Conservation (phyloP, 768 basidiomycete genomes). For the Boletus sp. region DNA sequence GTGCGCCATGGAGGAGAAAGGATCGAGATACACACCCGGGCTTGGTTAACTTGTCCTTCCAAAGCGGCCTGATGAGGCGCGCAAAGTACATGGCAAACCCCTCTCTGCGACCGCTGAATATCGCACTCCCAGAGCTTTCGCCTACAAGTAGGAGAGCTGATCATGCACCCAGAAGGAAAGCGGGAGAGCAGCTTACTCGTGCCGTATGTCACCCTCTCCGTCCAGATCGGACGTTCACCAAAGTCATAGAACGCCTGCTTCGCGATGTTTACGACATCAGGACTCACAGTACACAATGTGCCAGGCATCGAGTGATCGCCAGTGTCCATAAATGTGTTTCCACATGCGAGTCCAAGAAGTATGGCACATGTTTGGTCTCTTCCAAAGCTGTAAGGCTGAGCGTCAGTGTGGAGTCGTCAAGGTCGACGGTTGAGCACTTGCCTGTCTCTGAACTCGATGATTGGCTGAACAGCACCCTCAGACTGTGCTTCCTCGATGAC, state of each 20-base stretch:
- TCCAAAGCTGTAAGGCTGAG: conserved; percentile 61
- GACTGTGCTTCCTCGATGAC: conserved; percentile 81
- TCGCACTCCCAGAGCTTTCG: conserved; percentile 68
- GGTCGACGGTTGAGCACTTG: conserved; percentile 27
- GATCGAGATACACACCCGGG: conserved; percentile 44
- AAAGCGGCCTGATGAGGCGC: conserved; percentile 80
- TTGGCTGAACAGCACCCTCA: conserved; percentile 73
- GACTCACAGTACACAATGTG: conserved; percentile 49
- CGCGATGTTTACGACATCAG: conserved; percentile 69
- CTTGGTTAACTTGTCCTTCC: conserved; percentile 78
- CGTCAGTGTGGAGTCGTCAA: conserved; percentile 1
- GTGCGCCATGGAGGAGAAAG: not conserved
- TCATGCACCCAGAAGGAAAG: not conserved
- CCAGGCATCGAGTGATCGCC: conserved; percentile 46
- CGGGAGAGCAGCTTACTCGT: conserved; percentile 45
- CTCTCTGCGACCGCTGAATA: conserved; percentile 86
- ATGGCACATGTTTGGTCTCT: conserved; percentile 91
- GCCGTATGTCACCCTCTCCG: conserved; percentile 75
- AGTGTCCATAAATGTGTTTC: conserved; percentile 74
- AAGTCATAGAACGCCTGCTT: conserved; percentile 87
- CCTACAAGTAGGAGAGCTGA: conserved; percentile 35
- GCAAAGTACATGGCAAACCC: conserved; percentile 87
- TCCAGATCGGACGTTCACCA: conserved; percentile 81
- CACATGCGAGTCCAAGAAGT: conserved; percentile 82
- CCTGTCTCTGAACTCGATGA: conserved; percentile 83